A percentile compares a stretch with the other conserved stretches of the same genome.
phyloP scores from a whole-genome alignment of 2,329 filamentous ascomycete genomes.

The Aspergillus bombycis region DNA sequence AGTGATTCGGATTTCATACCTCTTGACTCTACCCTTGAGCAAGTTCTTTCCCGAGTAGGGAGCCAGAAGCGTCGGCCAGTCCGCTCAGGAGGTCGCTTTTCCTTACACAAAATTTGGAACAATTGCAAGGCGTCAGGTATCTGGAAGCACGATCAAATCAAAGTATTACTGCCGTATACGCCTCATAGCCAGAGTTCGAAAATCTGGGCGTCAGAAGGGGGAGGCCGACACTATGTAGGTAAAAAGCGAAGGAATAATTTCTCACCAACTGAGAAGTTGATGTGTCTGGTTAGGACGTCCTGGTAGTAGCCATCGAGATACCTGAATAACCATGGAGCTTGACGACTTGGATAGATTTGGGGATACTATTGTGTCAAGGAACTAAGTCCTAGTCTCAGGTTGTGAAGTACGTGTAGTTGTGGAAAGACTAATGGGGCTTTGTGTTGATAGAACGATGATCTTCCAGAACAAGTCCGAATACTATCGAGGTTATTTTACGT shows the following conservation, averaged over 20 bases:
- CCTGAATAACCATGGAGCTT: neutral
- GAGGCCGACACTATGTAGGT: neutral
- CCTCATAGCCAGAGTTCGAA: conserved; percentile 1
- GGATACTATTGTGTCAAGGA: neutral
- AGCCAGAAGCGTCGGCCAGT: conserved; percentile 13
- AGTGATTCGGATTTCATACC: conserved; percentile 23
- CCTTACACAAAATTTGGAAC: conserved; percentile 17
- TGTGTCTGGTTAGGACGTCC: neutral
- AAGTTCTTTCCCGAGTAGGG: conserved; percentile 21
- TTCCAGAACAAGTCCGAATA: neutral
- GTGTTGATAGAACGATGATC: neutral
- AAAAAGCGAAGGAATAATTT: conserved; percentile 2
- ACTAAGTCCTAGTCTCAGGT: neutral
- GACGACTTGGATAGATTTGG: too few species aligned
- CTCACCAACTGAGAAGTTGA: conserved; percentile 11
- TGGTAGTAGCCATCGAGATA: neutral
- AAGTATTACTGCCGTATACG: neutral
- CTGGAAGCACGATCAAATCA: neutral
- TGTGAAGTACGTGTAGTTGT: neutral
- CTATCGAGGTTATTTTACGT: neutral
- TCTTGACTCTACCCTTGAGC: conserved; percentile 25
- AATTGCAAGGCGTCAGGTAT: conserved; percentile 6
- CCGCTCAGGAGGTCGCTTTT: conserved; percentile 12
- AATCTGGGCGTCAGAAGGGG: neutral
- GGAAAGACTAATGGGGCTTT: neutral